Base-by-base conservation (phyloP, 2,329 filamentous ascomycete species). In the Exophiala phaeomuriformis region DNA sequence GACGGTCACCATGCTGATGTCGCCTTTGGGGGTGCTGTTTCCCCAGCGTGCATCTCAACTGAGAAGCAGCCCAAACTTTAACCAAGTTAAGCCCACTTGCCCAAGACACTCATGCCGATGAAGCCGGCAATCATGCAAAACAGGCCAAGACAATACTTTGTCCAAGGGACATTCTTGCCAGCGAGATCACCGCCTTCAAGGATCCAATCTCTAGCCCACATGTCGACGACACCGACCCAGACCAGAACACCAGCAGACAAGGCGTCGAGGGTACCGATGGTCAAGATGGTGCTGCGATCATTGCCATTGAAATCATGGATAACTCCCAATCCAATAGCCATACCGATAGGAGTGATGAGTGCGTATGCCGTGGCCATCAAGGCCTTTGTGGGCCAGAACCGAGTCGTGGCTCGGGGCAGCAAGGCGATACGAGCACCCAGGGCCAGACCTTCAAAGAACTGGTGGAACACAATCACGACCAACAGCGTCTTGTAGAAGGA, bases 201-300 rank as follows among this genome's bases (percentile, higher is more conserved):
- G 62, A 85, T 77, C 86, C 86, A 90, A 65, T 90, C 86, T 39
- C 78, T 73, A 2, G 84, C 84, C 80, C 83, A 84, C 85, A 90
- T 89, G 71, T 90, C 86, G 0, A 90, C 85, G 1, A 90, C 69
- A 1, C 85, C 84, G 1, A 90, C 85, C 85, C 86, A 90, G n/a
- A 86, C 72, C 32, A 90, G 73, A 42, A 91, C 87, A 30, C 86
- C 86, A 0, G 86, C 85, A 0, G 82, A 86, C 6, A 90, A 65
- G 4, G 86, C 84, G 66, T 90, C 83, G 1, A 90, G 73, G 0
- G 85, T 88, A 0, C 85, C 86, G 35, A 90, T 81, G 2, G 85
- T 82, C 41, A 90, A 69, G 39, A 89, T 74, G 0, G 86, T 90
- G 1, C 75, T 74, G 2, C 75, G 77, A 61, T 87, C 79, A 62